phyloP scores from a whole-genome alignment of 306 rosid genomes.

The Canavalia ensiformis region DNA sequence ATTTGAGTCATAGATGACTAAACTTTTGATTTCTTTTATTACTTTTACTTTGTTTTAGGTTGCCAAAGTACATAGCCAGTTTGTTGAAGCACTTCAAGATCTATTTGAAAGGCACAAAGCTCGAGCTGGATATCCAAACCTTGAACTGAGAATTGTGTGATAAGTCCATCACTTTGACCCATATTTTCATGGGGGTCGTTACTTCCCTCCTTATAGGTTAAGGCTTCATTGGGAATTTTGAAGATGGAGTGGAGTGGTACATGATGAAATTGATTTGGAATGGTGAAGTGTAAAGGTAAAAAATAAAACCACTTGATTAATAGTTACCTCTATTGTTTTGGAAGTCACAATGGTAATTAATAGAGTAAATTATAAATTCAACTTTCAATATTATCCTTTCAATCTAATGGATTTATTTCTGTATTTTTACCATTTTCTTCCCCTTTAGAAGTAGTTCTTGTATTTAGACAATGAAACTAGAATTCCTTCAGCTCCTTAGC shows the following conservation, averaged over 20 bases:
- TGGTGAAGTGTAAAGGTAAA: not conserved
- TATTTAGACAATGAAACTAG: too few species aligned
- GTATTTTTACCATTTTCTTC: too few species aligned
- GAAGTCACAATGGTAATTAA: not conserved
- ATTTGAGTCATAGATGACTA: not conserved
- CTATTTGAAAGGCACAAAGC: constrained; percentile 82
- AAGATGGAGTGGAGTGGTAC: not conserved
- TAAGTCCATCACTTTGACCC: not conserved
- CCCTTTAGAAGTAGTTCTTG: too few species aligned
- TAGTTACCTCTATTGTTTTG: not conserved
- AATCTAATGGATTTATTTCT: too few species aligned
- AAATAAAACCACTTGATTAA: too few species aligned
- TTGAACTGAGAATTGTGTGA: constrained; percentile 71
- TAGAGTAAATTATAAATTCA: not conserved
- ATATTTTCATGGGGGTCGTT: not conserved
- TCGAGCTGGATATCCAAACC: constrained; percentile 67
- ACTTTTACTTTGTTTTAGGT: constrained; percentile 54
- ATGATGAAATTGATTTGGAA: not conserved
- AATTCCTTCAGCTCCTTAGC: too few species aligned
- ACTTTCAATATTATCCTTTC: not conserved
- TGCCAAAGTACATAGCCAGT: constrained; percentile 64
- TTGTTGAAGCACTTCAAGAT: constrained; percentile 71
- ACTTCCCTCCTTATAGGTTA: not conserved
- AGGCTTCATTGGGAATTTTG: not conserved
- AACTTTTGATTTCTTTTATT: not conserved